Evolutionary conservation across 495 filamentous ascomycete genomes (phyloP).

Genomic region (Jackrogersella multiformis): DNA sequence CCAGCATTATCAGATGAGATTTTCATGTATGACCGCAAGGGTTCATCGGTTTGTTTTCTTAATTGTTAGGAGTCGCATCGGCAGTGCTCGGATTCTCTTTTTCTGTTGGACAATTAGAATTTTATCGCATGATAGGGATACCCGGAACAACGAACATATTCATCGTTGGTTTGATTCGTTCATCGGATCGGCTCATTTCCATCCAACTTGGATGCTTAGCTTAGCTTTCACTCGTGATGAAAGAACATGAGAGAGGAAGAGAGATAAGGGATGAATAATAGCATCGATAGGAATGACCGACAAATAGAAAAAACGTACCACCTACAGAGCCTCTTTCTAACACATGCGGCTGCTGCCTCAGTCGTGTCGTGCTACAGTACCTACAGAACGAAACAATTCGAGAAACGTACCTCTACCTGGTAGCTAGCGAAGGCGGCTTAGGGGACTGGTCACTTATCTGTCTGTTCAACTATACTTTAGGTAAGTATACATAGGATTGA

Average conservation of each 20-base stretch:
- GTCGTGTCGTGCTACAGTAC: background rate
- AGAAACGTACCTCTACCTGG: background rate
- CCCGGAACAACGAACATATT: conserved; percentile 32
- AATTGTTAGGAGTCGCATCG: conserved; percentile 15
- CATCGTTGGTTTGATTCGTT: conserved; percentile 8
- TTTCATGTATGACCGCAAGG: conserved; percentile 22
- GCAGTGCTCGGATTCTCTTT: conserved; percentile 15
- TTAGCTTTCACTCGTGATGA: background rate
- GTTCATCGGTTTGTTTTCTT: conserved; percentile 6
- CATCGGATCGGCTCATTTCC: conserved; percentile 2
- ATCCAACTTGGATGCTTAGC: background rate
- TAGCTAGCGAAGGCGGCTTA: background rate
- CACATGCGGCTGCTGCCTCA: conserved; percentile 14
- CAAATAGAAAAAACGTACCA: conserved; percentile 2
- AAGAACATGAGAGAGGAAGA: background rate
- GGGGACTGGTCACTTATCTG: background rate
- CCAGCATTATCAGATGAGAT: conserved; percentile 36
- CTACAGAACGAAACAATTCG: background rate
- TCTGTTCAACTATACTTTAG: too few species aligned
- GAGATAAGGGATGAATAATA: conserved; percentile 6
- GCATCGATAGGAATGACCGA: conserved; percentile 9
- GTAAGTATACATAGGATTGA: too few species aligned
- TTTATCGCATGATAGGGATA: conserved; percentile 37
- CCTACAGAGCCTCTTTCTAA: conserved; percentile 27
- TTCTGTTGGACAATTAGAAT: background rate